phyloP scores from a whole-genome alignment of 2,329 filamentous ascomycete species.

The Beauveria sp. region DNA sequence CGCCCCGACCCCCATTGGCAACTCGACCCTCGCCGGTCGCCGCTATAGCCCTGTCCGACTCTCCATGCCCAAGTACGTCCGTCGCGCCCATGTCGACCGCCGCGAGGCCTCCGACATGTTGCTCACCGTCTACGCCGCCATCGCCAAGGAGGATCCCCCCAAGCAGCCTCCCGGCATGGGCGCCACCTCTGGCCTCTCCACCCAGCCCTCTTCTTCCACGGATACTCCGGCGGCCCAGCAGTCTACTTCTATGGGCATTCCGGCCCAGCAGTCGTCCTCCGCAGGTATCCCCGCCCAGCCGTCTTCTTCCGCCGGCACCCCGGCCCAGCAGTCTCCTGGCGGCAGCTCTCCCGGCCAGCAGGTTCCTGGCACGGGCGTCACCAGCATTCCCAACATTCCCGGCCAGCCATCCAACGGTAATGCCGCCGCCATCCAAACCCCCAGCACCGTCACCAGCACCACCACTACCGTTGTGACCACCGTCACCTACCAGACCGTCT shows the following conservation, averaged over 20 bases:
- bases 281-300: not conserved
- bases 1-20: not conserved
- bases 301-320: no score
- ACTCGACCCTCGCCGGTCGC: not conserved
- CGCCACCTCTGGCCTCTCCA: no score
- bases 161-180: conserved; percentile 28
- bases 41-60: not conserved
- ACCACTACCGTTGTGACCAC: conserved; percentile 9
- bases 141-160: conserved; percentile 21
- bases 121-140: conserved; percentile 36
- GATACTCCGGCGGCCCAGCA: no score
- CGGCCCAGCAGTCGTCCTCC: not conserved
- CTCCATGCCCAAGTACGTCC: conserved; percentile 7
- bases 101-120: conserved; percentile 25
- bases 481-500: conserved; percentile 8
- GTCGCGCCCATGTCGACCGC: conserved; percentile 13
- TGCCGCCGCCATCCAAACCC: not conserved
- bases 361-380: no score
- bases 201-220: not conserved
- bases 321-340: not conserved
- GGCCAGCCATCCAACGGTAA: not conserved
- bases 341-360: not conserved
- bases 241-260: no score
- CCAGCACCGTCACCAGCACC: not conserved
- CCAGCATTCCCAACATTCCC: no score